Percentiles rank a stretch among this genome's conserved stretches.
Evolutionary conservation across 345 rosid species (phyloP).

Genomic region (Populus alba): DNA sequence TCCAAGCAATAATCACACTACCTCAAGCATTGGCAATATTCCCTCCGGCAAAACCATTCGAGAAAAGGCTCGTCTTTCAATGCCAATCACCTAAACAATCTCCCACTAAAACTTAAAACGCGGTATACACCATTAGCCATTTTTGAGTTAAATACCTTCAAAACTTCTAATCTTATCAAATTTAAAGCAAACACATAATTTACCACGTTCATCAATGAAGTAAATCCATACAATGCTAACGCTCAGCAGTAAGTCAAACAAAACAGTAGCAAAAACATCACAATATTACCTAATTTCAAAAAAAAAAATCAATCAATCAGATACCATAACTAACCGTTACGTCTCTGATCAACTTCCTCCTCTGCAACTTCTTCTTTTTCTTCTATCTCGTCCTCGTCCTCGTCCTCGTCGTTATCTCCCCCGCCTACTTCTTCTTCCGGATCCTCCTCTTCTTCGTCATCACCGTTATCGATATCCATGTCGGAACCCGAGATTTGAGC

Average conservation of each 20-base stretch:
- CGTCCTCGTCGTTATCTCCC: constrained; percentile 9
- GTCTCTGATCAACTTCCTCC: not conserved
- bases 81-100: not conserved
- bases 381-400: constrained; percentile 10
- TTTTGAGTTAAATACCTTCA: too few species aligned
- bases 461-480: not conserved
- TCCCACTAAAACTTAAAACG: not conserved
- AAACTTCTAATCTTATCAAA: too few species aligned
- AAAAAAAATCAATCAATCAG: not conserved
- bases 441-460: constrained; percentile 10
- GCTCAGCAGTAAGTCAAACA: too few species aligned
- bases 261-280: not conserved
- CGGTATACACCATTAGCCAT: not conserved
- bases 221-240: too few species aligned
- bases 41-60: not conserved
- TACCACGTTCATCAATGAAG: too few species aligned
- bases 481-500: constrained; percentile 11
- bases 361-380: constrained; percentile 7
- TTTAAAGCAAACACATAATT: too few species aligned
- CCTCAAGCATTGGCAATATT: not conserved
- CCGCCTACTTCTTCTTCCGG: constrained; percentile 3
- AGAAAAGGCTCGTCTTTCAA: not conserved
- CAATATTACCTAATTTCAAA: not conserved
- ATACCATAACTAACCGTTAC: constrained; percentile 11
- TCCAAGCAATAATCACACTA: not conserved